Conservation (phyloP, 2,329 filamentous ascomycete species). For the Eurotiales sp. region DNA sequence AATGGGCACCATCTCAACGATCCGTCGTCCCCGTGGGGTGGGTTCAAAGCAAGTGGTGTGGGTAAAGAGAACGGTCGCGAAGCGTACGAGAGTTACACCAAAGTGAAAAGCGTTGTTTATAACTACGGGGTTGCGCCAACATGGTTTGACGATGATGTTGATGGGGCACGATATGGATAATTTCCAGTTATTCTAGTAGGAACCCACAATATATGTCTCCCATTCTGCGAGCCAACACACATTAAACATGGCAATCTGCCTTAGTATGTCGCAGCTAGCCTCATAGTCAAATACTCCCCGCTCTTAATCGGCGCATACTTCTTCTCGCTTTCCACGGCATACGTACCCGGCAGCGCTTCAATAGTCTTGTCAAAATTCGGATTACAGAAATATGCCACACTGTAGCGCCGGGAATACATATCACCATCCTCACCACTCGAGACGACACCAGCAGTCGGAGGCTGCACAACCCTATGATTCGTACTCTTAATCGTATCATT, state of each 20-base stretch:
- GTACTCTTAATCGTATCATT: conserved; percentile 91
- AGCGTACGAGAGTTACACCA: conserved; percentile 58
- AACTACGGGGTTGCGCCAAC: conserved; percentile 64
- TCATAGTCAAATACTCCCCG: conserved; percentile 75
- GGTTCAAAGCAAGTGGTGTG: conserved; percentile 61
- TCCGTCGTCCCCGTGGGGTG: conserved; percentile 68
- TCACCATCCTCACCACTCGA: conserved; percentile 36
- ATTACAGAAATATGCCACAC: conserved; percentile 90
- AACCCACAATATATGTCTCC: no score
- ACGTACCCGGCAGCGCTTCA: conserved; percentile 78
- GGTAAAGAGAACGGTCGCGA: conserved; percentile 71
- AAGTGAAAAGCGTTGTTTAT: conserved; percentile 41
- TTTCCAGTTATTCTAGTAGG: background rate
- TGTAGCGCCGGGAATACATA: conserved; percentile 72
- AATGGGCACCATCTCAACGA: conserved; percentile 67
- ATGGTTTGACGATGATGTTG: conserved; percentile 66
- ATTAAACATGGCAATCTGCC: no score
- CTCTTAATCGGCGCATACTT: conserved; percentile 76
- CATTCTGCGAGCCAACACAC: no score
- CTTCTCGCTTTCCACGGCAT: conserved; percentile 57
- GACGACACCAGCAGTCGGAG: conserved; percentile 52
- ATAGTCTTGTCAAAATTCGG: conserved; percentile 74
- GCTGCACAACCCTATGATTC: conserved; percentile 84
- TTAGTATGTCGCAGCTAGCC: conserved; percentile 70
- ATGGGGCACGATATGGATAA: conserved; percentile 60